These are phyloP conservation scores for Neobulgaria alba DNA, from an alignment of 2,329 filamentous ascomycete species.

Conservation along the genomic window DNA sequence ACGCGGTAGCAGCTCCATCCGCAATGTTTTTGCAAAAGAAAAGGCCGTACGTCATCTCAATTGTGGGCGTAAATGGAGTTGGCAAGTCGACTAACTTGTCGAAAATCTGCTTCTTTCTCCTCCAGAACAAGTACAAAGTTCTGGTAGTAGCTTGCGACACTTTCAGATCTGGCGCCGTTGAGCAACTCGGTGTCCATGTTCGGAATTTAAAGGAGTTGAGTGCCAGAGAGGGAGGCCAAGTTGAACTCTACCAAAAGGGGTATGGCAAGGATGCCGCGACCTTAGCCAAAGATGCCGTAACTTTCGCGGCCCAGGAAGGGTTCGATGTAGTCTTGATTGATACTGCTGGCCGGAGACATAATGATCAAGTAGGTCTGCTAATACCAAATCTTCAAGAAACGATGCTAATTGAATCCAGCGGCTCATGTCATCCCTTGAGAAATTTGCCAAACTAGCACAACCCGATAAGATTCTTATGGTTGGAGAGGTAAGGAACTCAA, in stretches of 20 bases:
- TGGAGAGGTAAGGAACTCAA: constrained; percentile 38
- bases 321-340: constrained; percentile 97
- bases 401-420: constrained; percentile 34
- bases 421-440: constrained; percentile 93
- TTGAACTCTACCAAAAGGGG: constrained; percentile 92
- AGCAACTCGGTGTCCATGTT: constrained; percentile 92
- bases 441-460: constrained; percentile 91
- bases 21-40: constrained; percentile 51
- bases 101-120: constrained; percentile 95
- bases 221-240: constrained; percentile 70
- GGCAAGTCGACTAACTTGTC: constrained; percentile 96
- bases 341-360: constrained; percentile 89
- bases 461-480: constrained; percentile 99
- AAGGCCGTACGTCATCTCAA: constrained; percentile 93
- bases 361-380: constrained; percentile 52
- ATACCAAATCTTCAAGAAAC: neutral
- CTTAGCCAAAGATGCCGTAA: constrained; percentile 90
- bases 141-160: constrained; percentile 93
- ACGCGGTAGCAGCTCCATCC: constrained; percentile 62
- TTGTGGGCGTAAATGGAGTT: constrained; percentile 96
- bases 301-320: constrained; percentile 61
- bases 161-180: constrained; percentile 92
- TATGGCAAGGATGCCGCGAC: constrained; percentile 97
- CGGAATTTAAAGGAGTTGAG: constrained; percentile 87
- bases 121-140: constrained; percentile 95